A percentile compares a stretch with the other conserved stretches of the same genome.
These are phyloP conservation scores for Camellia granthamiana DNA, from an alignment of 148 eudicot genomes.

Conservation along the genomic window DNA sequence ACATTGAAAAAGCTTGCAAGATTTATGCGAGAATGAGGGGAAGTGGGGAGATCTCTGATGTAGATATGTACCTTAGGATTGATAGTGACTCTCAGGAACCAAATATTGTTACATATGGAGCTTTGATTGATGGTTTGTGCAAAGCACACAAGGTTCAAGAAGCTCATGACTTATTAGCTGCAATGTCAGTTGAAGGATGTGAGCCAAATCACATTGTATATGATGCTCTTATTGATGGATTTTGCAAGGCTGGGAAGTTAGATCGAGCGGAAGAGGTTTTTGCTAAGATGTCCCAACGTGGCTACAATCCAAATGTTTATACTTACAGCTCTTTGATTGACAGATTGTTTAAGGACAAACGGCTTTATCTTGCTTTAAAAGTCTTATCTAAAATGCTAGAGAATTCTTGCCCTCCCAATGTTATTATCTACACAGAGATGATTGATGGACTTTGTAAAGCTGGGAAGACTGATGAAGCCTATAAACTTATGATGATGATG, in stretches of 20 bases:
- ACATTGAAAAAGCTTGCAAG: conserved; percentile 57
- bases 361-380: conserved; percentile 54
- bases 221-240: conserved; percentile 69
- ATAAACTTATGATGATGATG: conserved; percentile 91
- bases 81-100: conserved; percentile 29
- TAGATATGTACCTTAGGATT: conserved; percentile 50
- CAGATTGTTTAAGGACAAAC: conserved; percentile 57
- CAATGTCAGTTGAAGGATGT: conserved; percentile 51
- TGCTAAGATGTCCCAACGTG: conserved; percentile 55
- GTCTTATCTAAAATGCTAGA: conserved; percentile 61
- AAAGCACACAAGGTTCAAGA: conserved; percentile 59
- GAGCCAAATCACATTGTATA: conserved; percentile 71
- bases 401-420: conserved; percentile 69
- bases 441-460: conserved; percentile 91
- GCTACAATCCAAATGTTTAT: conserved; percentile 45
- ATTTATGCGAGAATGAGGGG: conserved; percentile 68
- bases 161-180: conserved; percentile 45
- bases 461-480: conserved; percentile 83
- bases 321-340: conserved; percentile 64
- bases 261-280: conserved; percentile 56
- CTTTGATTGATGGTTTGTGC: conserved; percentile 65
- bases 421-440: conserved; percentile 81
- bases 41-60: conserved; percentile 32
- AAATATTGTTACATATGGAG: conserved; percentile 68
- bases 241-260: conserved; percentile 63